Base-by-base conservation (phyloP, 2,329 filamentous ascomycete species). In the Alternaria burnsii region DNA sequence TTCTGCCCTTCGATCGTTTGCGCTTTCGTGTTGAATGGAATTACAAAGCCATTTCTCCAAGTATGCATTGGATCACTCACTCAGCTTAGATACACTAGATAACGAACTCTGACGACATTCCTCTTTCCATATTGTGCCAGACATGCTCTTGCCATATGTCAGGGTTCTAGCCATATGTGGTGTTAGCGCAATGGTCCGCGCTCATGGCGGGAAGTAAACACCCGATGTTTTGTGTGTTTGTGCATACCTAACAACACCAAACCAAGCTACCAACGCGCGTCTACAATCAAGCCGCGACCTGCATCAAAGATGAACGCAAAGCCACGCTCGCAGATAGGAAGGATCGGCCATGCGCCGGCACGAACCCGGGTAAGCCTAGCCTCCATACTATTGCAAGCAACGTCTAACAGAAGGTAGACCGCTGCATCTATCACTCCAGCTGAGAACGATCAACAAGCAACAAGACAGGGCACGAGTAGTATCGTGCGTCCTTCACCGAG, bases 1-100 rank as follows among this genome's bases (percentile, higher is more conserved):
- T 41, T 22, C 38, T 41, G 38, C 38, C 38, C 38, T 41, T 5
- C n/a, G 18, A 63, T 63, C 61, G 52, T 61, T 67, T 69, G 63
- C 72, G 65, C 66, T 74, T 73, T 72, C 62, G 68, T 66, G 62
- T 28, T 71, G 58, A 61, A 46, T 53, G 44, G 54, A 56, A 58
- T 67, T 65, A 58, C 60, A 57, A 54, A 58, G 55, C 53, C 57
- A 38, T 50, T 62, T 65, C 62, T 59, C 66, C 58, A 69, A 69
- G 64, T 67, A 70, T 65, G 70, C 67, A 73, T 62, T 58, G 52
- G 53, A 63, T 52, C 62, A 65, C 48, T 67, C 64, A 64, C 65
- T 68, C 59, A 65, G 55, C 47, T 60, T 72, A 70, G 67, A 68
- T 55, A 63, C 58, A 64, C 65, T 65, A 66, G 65, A 71, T 63